phyloP scores from a whole-genome alignment of 2,329 filamentous ascomycete genomes.

The Herpotrichia juniperi region DNA sequence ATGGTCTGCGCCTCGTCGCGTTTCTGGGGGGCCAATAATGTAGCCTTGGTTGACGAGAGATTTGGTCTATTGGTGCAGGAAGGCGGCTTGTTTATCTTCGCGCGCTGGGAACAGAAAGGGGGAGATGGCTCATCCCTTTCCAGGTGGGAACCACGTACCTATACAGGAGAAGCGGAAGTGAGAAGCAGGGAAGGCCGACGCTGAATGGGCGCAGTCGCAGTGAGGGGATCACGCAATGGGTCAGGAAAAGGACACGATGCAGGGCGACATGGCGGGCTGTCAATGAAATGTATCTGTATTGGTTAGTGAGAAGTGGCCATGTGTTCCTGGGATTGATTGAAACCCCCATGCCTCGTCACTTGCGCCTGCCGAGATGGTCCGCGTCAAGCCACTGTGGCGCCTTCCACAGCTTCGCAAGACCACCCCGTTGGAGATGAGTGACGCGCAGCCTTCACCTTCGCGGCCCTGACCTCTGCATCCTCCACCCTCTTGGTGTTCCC shows the following conservation, averaged over 20 bases:
- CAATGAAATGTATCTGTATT: slow-evolving; percentile 3
- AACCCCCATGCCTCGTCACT: neutral
- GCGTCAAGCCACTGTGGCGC: neutral
- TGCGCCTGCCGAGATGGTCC: neutral
- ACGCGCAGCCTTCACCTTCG: neutral
- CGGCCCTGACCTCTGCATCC: neutral
- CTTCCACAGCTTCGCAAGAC: neutral
- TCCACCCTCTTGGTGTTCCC: neutral
- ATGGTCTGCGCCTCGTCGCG: slow-evolving; percentile 9
- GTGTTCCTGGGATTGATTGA: slow-evolving; percentile 9
- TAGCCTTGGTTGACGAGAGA: neutral
- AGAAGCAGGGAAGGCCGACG: slow-evolving; percentile 7
- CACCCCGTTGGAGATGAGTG: neutral
- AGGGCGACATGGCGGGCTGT: slow-evolving; percentile 12
- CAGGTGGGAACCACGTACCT: slow-evolving; percentile 33
- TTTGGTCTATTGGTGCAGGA: neutral
- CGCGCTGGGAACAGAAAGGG: slow-evolving; percentile 6
- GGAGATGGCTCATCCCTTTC: slow-evolving; percentile 30
- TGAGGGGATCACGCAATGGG: slow-evolving; percentile 16
- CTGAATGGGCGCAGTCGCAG: slow-evolving; percentile 10
- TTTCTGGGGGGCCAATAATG: neutral
- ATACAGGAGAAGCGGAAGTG: slow-evolving; percentile 36
- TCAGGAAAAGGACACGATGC: slow-evolving; percentile 30
- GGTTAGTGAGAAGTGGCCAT: slow-evolving; percentile 28
- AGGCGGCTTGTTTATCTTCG: neutral